Base-by-base conservation (phyloP, 805 yeast genomes). In the Zygosaccharomyces gambellarensis region DNA sequence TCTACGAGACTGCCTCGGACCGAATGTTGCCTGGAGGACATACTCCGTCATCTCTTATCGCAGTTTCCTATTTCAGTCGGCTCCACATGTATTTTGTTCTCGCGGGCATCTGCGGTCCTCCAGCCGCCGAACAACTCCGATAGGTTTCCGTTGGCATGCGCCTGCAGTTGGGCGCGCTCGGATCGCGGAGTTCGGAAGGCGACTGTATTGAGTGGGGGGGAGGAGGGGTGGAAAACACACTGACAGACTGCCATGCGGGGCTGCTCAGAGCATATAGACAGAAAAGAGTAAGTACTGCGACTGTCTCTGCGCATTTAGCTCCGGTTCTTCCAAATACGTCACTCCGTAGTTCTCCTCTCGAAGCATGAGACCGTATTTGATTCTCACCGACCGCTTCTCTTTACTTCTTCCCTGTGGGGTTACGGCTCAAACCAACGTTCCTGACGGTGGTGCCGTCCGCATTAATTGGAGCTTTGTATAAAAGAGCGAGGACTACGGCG, bases 381-480 rank as follows among this genome's bases (percentile, higher is more conserved):
- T 34, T 34, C 10, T 5, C 17, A 34, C 19, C 14, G 38, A 9
- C 14, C 8, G 11, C 12, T 27, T 23, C 17, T 43, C 36, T 22
- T 31, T 43, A 27, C 14, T 31, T 32, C 34, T 43, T 31, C 39
- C 38, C 12, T 43, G 39, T 36, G 46, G 36, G 46, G 38, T 34
- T 17, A 34, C 14, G 38, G 22, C 9, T 11, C 22, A 43, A 30
- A 43, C 36, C 22, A 23, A 36, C 17, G 17, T 19, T 44, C 19
- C 28, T 14, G 21, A 14, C 36, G 27, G 6, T 25, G 21, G 25
- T 29, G 39, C 22, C 19, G 38, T 4, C 12, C 22, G 17, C 11
- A 14, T 29, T 11, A 25, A 10, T 29, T n/a, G 3, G 22, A 29
- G 36, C 17, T 22, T 34, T 7, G 22, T 34, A 34, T 34, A 34